These are phyloP conservation scores for Phylloporus rhodoxanthus DNA, from an alignment of 768 basidiomycete species.

Conservation along the genomic window DNA sequence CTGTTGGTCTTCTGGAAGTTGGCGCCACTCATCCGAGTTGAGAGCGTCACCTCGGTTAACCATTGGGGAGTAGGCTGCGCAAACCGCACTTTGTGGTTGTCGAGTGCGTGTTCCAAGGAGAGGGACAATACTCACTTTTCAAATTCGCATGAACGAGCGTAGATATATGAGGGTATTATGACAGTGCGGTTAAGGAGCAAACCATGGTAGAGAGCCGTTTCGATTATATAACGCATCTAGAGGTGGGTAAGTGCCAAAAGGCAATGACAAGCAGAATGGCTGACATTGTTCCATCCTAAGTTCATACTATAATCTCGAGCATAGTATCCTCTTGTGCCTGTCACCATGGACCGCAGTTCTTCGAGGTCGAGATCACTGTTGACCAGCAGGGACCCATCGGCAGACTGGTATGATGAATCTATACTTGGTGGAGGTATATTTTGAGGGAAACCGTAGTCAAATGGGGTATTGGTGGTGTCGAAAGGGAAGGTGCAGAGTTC, in stretches of 20 bases:
- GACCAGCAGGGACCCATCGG: constrained; percentile 10
- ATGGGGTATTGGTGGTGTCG: neutral
- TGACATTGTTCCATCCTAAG: constrained; percentile 46
- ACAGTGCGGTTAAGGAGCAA: constrained; percentile 38
- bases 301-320: constrained; percentile 40
- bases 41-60: constrained; percentile 42
- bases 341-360: constrained; percentile 29
- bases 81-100: constrained; percentile 25
- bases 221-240: constrained; percentile 46
- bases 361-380: constrained; percentile 27
- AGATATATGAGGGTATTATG: constrained; percentile 41
- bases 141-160: constrained; percentile 41
- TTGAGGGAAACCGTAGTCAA: neutral
- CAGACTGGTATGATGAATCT: neutral
- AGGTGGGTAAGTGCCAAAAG: neutral
- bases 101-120: neutral
- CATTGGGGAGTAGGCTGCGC: constrained; percentile 39
- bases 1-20: constrained; percentile 32
- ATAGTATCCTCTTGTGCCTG: constrained; percentile 39
- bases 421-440: neutral
- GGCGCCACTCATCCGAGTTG: constrained; percentile 38
- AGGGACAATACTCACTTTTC: constrained; percentile 13
- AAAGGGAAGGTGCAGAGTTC: constrained; percentile 21
- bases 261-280: constrained; percentile 5
- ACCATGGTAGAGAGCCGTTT: constrained; percentile 41